phyloP scores from a whole-genome alignment of 2,329 filamentous ascomycete species.

The Fusarium anthophilum region DNA sequence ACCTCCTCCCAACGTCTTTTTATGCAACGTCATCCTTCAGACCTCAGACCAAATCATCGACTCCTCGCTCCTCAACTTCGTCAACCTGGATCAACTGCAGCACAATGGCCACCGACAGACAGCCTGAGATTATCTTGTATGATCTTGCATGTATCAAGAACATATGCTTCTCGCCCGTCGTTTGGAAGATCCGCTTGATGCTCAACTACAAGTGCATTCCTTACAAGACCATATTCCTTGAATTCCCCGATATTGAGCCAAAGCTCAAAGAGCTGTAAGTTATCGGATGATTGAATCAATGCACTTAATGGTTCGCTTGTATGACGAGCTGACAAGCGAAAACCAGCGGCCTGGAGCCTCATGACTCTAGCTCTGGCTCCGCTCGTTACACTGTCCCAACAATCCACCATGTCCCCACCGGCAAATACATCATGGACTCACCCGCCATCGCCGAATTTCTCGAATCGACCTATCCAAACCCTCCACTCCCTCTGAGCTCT shows the following conservation, averaged over 20 bases:
- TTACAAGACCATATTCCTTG: conserved; percentile 5
- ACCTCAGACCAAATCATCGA: rapidly evolving
- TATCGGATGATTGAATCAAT: rapidly evolving
- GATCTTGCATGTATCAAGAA: conserved; percentile 17
- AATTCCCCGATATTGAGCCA: conserved; percentile 11
- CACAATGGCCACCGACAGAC: background rate
- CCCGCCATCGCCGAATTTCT: background rate
- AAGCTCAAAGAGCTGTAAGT: background rate
- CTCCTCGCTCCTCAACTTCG: background rate
- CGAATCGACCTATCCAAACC: background rate
- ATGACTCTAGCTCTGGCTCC: background rate
- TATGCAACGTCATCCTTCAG: background rate
- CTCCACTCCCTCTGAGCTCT: background rate
- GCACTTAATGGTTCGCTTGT: background rate
- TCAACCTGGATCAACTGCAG: rapidly evolving
- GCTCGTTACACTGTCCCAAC: conserved; percentile 1
- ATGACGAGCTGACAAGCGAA: background rate
- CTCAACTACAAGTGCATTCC: conserved; percentile 16
- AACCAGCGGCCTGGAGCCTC: background rate
- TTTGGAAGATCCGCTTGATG: conserved; percentile 15
- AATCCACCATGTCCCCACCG: background rate
- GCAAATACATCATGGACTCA: conserved; percentile 4
- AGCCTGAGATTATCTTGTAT: background rate
- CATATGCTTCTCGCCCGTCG: conserved; percentile 1
- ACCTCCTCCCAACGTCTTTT: background rate